phyloP scores from a whole-genome alignment of 805 yeast species.

The Ogataea thermomethanolica region DNA sequence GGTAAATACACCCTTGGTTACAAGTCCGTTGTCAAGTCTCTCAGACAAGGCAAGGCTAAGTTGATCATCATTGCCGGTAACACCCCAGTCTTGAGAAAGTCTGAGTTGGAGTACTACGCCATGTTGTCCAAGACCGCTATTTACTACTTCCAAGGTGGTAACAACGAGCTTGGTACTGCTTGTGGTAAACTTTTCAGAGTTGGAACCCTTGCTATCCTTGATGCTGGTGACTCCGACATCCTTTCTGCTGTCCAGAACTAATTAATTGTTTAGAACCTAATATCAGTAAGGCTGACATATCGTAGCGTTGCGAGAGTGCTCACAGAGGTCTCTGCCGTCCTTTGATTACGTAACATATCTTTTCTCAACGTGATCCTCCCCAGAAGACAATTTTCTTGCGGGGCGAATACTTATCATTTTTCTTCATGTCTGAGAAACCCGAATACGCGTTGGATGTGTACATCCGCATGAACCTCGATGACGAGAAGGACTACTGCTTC shows the following conservation, averaged over 20 bases:
- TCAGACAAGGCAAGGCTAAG: conserved; percentile 99
- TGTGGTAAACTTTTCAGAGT: conserved; percentile 99
- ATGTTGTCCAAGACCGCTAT: conserved; percentile 97
- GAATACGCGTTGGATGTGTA: conserved; percentile 43
- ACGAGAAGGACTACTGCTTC: conserved; percentile 88
- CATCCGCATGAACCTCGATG: conserved; percentile 80
- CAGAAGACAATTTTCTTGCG: conserved; percentile 2
- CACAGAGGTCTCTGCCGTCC: neutral
- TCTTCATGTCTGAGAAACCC: conserved; percentile 4
- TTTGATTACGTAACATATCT: neutral
- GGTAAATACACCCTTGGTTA: conserved; percentile 99
- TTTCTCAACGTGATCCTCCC: neutral
- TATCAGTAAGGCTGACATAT: conserved; percentile 6
- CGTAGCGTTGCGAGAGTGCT: neutral
- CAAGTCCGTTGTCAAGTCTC: conserved; percentile 97
- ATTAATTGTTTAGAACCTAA: conserved; percentile 7
- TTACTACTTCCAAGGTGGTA: conserved; percentile 99
- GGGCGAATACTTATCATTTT: conserved; percentile 5
- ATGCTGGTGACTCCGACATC: conserved; percentile 99
- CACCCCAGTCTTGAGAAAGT: conserved; percentile 99
- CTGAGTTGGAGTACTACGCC: conserved; percentile 99
- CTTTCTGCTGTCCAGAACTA: conserved; percentile 55
- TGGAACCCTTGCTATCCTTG: conserved; percentile 92
- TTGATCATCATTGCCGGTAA: conserved; percentile 96
- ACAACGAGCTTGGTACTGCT: conserved; percentile 99